Evolutionary conservation across 2,329 filamentous ascomycete species (phyloP), one percentile per base, ranked within the genome.

Genomic region (Botrytis cinerea): DNA sequence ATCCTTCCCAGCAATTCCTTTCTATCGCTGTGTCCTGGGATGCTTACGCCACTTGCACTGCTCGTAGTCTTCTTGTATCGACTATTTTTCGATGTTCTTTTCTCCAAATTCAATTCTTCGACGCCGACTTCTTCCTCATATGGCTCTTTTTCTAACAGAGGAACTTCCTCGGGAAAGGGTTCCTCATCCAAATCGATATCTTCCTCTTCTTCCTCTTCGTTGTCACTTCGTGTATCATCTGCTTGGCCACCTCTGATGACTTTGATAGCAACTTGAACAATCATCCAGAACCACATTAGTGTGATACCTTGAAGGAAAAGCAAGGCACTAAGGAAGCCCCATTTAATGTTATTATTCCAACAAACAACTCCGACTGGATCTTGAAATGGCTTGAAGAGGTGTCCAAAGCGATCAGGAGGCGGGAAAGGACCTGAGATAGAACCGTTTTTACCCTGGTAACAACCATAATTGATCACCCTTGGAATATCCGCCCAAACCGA

Each of bases 271-370:
- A 99, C 93, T 73, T 90, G 89, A 57, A 95, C 83, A 77, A 98
- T 97, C 90, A 97, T 92, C 75, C 86, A 87, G 80, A 98, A 97
- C 96, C 96, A 98, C 75, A 93, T 87, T 51, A 97, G 84, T 46
- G 93, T 94, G 71, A 99, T 87, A 35, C 87, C 85, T 82, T 98
- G 94, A 35, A 99, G 86, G 54, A 91, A 87, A 20, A 97, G 85
- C 4, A 99, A 89, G 57, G 93, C 87, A 16, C 87, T 86, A 25
- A 98, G 85, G 84, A 98, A 98, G 20, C 87, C 86, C 87, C 89
- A 92, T 79, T 91, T 91, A 79, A 98, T 89, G 18, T 86, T 87
- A 35, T 89, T 82, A 78, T 93, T 93, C 86, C 91, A 97, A 86
- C 94, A 97, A 64, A 98, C 88, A 1, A 89, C 85, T 28, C 93